Conservation (phyloP, 1,139 yeast species). For the Scheffersomyces illinoinensis region DNA sequence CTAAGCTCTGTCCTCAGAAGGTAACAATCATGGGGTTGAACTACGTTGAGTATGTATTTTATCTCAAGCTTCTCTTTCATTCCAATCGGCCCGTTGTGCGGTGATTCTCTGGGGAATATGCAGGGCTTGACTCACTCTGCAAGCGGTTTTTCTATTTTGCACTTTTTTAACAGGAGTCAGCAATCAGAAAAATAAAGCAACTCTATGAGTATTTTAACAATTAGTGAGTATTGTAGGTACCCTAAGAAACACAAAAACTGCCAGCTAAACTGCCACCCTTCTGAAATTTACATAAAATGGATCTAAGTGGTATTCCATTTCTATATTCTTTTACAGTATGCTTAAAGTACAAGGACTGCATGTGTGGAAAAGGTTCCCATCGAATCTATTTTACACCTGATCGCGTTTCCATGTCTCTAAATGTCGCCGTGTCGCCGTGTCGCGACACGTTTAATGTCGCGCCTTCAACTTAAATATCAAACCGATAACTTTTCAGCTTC, state of each 20-base stretch:
- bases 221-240: too few species aligned
- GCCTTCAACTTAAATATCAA: not conserved
- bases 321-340: too few species aligned
- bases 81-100: not conserved
- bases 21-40: not conserved
- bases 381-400: not conserved
- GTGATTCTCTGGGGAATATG: not conserved
- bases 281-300: too few species aligned
- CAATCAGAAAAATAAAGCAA: too few species aligned
- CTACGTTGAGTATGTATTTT: too few species aligned
- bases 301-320: too few species aligned
- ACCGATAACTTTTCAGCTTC: not conserved
- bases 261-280: too few species aligned
- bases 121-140: not conserved
- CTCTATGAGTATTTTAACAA: too few species aligned
- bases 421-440: conserved; percentile 2
- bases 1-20: not conserved
- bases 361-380: not conserved
- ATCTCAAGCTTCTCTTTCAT: too few species aligned
- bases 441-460: conserved; percentile 3
- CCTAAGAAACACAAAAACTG: too few species aligned
- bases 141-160: not conserved
- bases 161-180: too few species aligned
- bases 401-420: conserved; percentile 2
- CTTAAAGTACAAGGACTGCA: too few species aligned